Evolutionary conservation across 78 protist species (phyloP), one percentile per base, ranked within the genome.

Genomic region (Cavenderia fasciculata): DNA sequence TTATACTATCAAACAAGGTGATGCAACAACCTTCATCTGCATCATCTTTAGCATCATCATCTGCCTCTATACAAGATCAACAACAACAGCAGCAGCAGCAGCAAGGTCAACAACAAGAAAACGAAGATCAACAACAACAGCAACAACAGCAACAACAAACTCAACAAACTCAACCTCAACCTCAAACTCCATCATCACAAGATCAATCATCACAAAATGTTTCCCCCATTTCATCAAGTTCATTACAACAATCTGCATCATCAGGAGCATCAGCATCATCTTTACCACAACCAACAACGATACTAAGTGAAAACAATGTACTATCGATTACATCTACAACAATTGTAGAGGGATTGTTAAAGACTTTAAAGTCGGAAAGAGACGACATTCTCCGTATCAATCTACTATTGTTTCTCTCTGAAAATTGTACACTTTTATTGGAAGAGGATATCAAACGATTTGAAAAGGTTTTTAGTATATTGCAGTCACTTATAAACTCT

Each of bases 401-500:
- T 33, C 36, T 82, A 25, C 29, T 82, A 27, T 54, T 82, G n/a
- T 82, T 82, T n/a, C 59, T 82, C 21, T 78, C 65, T 56, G 90
- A 82, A 33, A 68, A 82, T n/a, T 68, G 79, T 2, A 82, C 59
- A 12, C 21, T 56, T 5, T 21, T 82, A 3, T 23, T 82, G 25
- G 90, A 82, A n/a, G 90, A 82, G 36, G 90, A 82, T 43, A 25
- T 54, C 6, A 82, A 82, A n/a, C 31, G 90, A 49, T 82, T 82
- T 43, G 90, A 82, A 54, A 52, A 63, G 56, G 78, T 82, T 11
- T 68, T 61, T 25, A 34, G 33, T 12, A 82, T 63, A 56, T 23
- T 82, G 14, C 90, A 82, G 31, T 68, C 90, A 56, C 31, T 82
- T 23, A 54, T 82, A 3, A 51, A 34, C 25, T 82, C 90, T 2